These are phyloP conservation scores for Cryptococcus neoformans DNA, from an alignment of 1,284 basidiomycete genomes.

Conservation along the genomic window DNA sequence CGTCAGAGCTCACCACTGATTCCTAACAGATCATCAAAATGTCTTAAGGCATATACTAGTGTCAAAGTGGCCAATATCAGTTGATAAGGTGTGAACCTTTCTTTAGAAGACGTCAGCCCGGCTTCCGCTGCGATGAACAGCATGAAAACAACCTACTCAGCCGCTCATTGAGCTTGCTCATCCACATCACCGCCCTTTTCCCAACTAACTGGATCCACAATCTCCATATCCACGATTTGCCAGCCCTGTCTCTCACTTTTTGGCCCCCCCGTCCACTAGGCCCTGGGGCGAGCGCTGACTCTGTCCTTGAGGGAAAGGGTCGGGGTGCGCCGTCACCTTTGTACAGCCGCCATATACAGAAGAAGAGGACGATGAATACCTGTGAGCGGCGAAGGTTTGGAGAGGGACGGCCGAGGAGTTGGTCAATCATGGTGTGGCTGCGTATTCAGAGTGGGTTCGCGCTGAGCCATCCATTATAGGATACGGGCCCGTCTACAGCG, in stretches of 20 bases:
- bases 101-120: conserved; percentile 49
- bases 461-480: no score
- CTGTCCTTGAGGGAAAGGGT: conserved; percentile 7
- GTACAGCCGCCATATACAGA: conserved; percentile 80
- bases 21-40: conserved; percentile 83
- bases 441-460: no score
- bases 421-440: conserved; percentile 66
- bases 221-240: conserved; percentile 26
- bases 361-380: conserved; percentile 78
- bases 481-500: no score
- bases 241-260: conserved; percentile 2
- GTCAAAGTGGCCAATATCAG: conserved; percentile 83
- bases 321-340: conserved; percentile 58
- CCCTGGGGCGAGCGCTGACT: neutral
- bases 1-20: conserved; percentile 62
- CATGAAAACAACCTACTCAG: conserved; percentile 32
- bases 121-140: no score
- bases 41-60: conserved; percentile 74
- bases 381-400: conserved; percentile 72
- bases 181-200: conserved; percentile 31
- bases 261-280: conserved; percentile 7
- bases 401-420: conserved; percentile 71
- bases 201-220: conserved; percentile 35
- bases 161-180: conserved; percentile 38
- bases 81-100: conserved; percentile 91